These are phyloP conservation scores for Fusarium sp. DNA, from an alignment of 2,329 filamentous ascomycete species.

Conservation along the genomic window DNA sequence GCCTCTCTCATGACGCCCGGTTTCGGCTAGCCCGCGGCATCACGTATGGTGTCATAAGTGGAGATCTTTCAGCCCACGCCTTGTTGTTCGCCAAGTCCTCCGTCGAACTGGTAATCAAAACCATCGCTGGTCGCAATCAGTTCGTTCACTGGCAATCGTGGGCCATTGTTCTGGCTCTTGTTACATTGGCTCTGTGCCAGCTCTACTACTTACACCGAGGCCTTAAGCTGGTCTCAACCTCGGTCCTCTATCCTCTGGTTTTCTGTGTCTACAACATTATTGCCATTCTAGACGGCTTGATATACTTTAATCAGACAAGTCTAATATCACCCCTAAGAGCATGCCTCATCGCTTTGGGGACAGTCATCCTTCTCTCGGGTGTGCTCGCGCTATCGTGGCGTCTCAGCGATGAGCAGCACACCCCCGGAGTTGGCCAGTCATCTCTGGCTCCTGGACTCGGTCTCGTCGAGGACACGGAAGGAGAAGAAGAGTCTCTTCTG, in stretches of 20 bases:
- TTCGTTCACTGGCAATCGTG: constrained; percentile 97
- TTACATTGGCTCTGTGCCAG: constrained; percentile 87
- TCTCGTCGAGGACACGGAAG: constrained; percentile 79
- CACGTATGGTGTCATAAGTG: constrained; percentile 90
- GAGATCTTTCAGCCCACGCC: constrained; percentile 93
- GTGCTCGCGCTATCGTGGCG: constrained; percentile 96
- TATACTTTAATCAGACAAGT: constrained; percentile 94
- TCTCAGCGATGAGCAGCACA: constrained; percentile 82
- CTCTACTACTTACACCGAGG: constrained; percentile 96
- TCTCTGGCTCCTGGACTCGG: constrained; percentile 87
- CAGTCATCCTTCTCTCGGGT: constrained; percentile 86
- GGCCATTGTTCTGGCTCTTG: constrained; percentile 87
- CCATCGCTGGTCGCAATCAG: constrained; percentile 89
- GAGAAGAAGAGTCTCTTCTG: constrained; percentile 71
- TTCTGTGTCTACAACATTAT: constrained; percentile 99
- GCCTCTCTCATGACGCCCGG: constrained; percentile 72
- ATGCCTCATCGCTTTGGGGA: constrained; percentile 87
- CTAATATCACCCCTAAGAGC: constrained; percentile 83
- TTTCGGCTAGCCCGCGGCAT: constrained; percentile 86
- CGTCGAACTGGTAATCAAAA: constrained; percentile 91
- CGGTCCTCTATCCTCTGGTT: constrained; percentile 94
- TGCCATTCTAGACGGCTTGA: constrained; percentile 95
- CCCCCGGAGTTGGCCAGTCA: constrained; percentile 74
- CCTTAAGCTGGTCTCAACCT: constrained; percentile 94
- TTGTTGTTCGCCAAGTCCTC: constrained; percentile 96